Evolutionary conservation across 257 asterid genomes (phyloP).

Genomic region (Phtheirospermum japonicum): DNA sequence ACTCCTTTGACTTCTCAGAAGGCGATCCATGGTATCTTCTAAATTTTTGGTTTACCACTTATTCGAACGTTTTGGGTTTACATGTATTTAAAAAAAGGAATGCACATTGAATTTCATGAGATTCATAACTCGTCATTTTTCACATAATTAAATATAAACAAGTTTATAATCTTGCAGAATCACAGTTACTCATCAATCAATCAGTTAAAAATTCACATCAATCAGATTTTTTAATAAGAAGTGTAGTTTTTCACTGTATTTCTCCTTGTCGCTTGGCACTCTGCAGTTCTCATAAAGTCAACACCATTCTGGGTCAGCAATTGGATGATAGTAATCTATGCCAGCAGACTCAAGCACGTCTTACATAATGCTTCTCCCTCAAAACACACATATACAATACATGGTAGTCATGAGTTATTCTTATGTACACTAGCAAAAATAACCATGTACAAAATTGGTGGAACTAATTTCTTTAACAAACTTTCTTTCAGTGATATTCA

Average conservation of each 20-base stretch:
- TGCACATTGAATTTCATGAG: slow-evolving; percentile 8
- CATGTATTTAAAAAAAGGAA: slow-evolving; percentile 6
- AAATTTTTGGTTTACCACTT: slow-evolving; percentile 14
- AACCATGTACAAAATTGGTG: not conserved
- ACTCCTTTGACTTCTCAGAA: slow-evolving; percentile 22
- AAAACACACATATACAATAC: slow-evolving; percentile 4
- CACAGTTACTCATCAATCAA: slow-evolving; percentile 22
- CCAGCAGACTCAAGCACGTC: slow-evolving; percentile 18
- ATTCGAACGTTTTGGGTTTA: not conserved
- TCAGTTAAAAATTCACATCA: slow-evolving; percentile 14
- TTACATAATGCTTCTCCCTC: slow-evolving; percentile 4
- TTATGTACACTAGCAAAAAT: not conserved
- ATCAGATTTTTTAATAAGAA: slow-evolving; percentile 1
- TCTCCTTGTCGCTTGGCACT: not conserved
- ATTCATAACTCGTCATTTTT: slow-evolving; percentile 12
- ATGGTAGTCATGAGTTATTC: not conserved
- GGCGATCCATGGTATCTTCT: slow-evolving; percentile 14
- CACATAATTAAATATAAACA: slow-evolving; percentile 9
- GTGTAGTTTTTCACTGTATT: slow-evolving; percentile 16
- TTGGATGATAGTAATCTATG: slow-evolving; percentile 2
- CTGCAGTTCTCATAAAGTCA: slow-evolving; percentile 7
- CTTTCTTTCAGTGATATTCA: slow-evolving; percentile 4
- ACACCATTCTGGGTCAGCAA: slow-evolving; percentile 2
- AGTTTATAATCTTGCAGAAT: slow-evolving; percentile 9
- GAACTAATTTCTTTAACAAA: not conserved